A percentile compares a stretch with the other conserved stretches of the same genome.
phyloP scores from a whole-genome alignment of 1,139 yeast genomes.

The Debaryomyces nepalensis region DNA sequence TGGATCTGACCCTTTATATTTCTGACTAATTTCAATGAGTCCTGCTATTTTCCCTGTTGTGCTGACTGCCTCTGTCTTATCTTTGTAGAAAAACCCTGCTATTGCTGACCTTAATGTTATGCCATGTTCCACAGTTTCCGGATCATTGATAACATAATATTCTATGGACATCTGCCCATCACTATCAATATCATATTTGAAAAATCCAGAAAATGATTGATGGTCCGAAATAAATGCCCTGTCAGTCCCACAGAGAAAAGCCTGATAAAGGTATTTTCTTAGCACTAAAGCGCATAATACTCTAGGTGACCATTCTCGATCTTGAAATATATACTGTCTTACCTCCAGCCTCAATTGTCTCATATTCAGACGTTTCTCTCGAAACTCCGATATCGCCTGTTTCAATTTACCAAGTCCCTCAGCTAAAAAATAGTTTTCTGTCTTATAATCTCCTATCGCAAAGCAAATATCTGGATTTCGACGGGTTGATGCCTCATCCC shows the following conservation, averaged over 20 bases:
- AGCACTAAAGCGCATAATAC: conserved; percentile 11
- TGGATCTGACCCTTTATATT: conserved; percentile 7
- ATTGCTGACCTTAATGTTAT: conserved; percentile 10
- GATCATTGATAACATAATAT: conserved; percentile 16
- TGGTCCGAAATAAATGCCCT: neutral
- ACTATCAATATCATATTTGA: conserved; percentile 1
- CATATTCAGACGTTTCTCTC: too few relatives aligned
- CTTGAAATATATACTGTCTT: neutral
- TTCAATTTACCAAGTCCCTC: conserved; percentile 3
- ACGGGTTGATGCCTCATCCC: neutral
- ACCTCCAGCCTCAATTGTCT: neutral
- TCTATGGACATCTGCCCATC: conserved; percentile 4
- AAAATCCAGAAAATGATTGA: neutral
- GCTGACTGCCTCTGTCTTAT: neutral
- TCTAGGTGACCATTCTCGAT: too few relatives aligned
- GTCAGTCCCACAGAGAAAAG: conserved; percentile 13
- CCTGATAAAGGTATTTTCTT: conserved; percentile 12
- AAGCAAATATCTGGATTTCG: conserved; percentile 5
- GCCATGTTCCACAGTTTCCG: conserved; percentile 22
- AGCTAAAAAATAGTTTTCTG: neutral
- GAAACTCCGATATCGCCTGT: too few relatives aligned
- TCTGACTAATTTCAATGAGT: neutral
- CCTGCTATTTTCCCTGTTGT: conserved; percentile 1
- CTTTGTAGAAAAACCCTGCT: conserved; percentile 10
- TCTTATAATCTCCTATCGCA: conserved; percentile 9